Base-by-base conservation (phyloP, 2,329 filamentous ascomycete species). In the Emergomyces africanus region DNA sequence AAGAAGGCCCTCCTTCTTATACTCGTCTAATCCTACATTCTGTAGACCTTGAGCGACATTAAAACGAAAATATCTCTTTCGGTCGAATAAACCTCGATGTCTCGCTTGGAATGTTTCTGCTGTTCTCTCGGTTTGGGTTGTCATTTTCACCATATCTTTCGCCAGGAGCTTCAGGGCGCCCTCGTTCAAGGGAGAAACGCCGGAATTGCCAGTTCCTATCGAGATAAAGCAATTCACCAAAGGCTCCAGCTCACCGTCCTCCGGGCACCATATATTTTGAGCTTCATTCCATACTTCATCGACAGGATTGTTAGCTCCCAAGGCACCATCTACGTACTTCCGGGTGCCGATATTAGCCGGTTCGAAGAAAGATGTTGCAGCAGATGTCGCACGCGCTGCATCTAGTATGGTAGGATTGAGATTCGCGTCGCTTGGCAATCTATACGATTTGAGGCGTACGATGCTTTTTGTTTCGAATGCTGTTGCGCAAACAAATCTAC, bases 21-120 rank as follows among this genome's bases (percentile, higher is more conserved):
- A 66, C 59, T 69, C 64, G 23, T 63, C 63, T 35, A 69, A 56
- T 10, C 64, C 63, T 48, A 71, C 61, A 54, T 60, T 59, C 59
- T 68, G 62, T 12, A 72, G 60, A 1, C 70, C 70, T 51, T 70
- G 66, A 18, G 68, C 63, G 12, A 72, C 69, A 62, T 71, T 71
- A 54, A 72, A 70, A 0, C 70, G 67, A 57, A 69, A 71, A 57
- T 69, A 71, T n/a, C 68, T 64, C 2, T 66, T 66, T 41, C 64
- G 61, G 46, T 67, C 66, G 44, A 62, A 64, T 56, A 67, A 61
- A 42, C 64, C 61, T 23, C 57, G 28, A 66, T 64, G 69, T 20
- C 64, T 61, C 1, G 62, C 63, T 54, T 67, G 61, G 53, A 70
- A 70, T 39, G 59, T 62, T 59, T 64, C 65, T 48, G 64, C 67